Base-by-base conservation (phyloP, 1,284 basidiomycete species). In the Cutaneotrichosporon daszewskae region DNA sequence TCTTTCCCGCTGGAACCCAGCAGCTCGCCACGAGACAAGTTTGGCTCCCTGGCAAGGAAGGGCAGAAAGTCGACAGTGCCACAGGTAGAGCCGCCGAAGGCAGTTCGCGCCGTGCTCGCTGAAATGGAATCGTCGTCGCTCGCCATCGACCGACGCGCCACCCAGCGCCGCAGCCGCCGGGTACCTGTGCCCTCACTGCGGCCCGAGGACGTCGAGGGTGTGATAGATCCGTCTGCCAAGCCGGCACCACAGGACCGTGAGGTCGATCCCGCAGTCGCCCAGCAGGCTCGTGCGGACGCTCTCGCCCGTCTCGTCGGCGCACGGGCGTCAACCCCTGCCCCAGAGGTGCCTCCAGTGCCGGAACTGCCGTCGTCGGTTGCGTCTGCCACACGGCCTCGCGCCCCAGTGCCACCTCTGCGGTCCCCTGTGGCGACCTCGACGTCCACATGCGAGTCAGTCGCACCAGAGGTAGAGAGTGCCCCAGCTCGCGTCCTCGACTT, bases 21-120 rank as follows among this genome's bases (percentile, higher is more conserved):
- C n/a, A n/a, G n/a, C n/a, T n/a, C n/a, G n/a, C n/a, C n/a, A n/a
- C n/a, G n/a, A n/a, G n/a, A n/a, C n/a, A n/a, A 29, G 28, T 22
- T 23, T 19, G 33, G 11, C 3, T 8, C 19, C 12, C 18, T 41
- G 23, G 39, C 32, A 11, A 31, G 32, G 24, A 41, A 34, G 28
- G 28, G 17, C 16, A 41, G 12, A 32, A 22, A 11, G 32, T 33
- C 18, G 32, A 41, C 39, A 27, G 36, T 42, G 2, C 40, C 43
- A 0, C 32, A 38, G 11, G 46, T 48, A 8, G 31, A 27, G 5
- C 23, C 50, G 1, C 50, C 50, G 1, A 23, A 35, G 10, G 27
- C 32, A 4, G 50, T 48, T 14, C 43, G 37, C 5, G 36, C 28
- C 14, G 40, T 52, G 9, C 43, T 52, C n/a, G 40, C 43, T 22